phyloP scores from a whole-genome alignment of 768 basidiomycete genomes.

The Collybia nuda region DNA sequence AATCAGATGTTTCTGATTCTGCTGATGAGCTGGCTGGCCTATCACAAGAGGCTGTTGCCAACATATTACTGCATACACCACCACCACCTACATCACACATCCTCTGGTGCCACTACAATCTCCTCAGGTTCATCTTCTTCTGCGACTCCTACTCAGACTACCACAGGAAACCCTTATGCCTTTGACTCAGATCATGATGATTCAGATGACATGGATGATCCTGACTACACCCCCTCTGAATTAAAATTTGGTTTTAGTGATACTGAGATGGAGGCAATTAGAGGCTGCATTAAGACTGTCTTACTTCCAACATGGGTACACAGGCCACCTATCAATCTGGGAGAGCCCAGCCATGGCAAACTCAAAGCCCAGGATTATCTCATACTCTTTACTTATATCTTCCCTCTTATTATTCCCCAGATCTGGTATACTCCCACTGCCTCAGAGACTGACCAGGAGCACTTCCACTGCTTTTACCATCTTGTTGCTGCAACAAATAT shows the following conservation, averaged over 20 bases:
- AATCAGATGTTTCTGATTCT: too few relatives aligned
- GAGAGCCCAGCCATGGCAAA: conserved; percentile 29
- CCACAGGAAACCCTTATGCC: neutral
- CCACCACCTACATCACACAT: too few relatives aligned
- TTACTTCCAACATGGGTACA: conserved; percentile 12
- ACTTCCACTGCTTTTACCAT: conserved; percentile 20
- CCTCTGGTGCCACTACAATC: too few relatives aligned
- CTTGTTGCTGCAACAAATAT: conserved; percentile 25
- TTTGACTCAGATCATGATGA: neutral
- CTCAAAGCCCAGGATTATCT: conserved; percentile 29
- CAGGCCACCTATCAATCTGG: conserved; percentile 27
- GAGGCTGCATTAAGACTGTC: conserved; percentile 17
- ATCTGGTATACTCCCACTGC: conserved; percentile 17
- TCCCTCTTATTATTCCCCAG: conserved; percentile 28
- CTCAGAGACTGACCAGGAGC: conserved; percentile 1
- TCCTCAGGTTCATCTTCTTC: too few relatives aligned
- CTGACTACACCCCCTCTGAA: neutral
- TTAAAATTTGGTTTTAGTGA: conserved; percentile 11
- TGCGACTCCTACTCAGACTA: neutral
- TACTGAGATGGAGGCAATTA: conserved; percentile 11
- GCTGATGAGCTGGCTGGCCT: too few relatives aligned
- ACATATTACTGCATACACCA: too few relatives aligned
- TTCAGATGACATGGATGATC: neutral
- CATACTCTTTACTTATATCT: conserved; percentile 22
- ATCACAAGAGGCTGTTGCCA: too few relatives aligned